Evolutionary conservation across 805 yeast species (phyloP), one percentile per base, ranked within the genome.

Genomic region (Trichomonascus vanleenenianus): DNA sequence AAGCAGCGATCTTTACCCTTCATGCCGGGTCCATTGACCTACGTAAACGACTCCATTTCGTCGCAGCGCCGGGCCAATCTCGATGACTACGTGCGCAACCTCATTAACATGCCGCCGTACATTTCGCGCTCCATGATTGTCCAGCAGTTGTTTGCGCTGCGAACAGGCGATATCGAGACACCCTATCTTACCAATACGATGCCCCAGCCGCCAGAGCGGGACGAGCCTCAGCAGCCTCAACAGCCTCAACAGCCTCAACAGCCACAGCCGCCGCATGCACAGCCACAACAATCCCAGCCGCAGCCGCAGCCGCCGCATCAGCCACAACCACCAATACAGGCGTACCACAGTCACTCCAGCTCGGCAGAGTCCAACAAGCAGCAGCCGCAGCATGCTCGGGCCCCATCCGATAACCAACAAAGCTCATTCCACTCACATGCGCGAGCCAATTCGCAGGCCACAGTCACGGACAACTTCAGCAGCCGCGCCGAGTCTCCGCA

Each of bases 11-110:
- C 84, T 27, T 72, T 93, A 47, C 98, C 98, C 6, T 87, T 82
- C 53, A 89, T 93, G 58, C 97, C 98, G 0, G 98, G 97, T 1
- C 99, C 98, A 2, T 73, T 91, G 40, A 83, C 94, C 33, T 85
- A 83, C 57, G 95, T 93, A 45, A 87, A 87, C 50, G 97, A 91
- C 65, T 66, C 78, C 12, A 76, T 78, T 33, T 74, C 83, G 1
- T 64, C 70, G 41, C 77, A 75, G 55, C 67, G 84, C 46, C 69
- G 74, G 41, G 73, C 69, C 1, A 79, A 75, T 55, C 61, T 79
- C 46, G 77, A 79, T 56, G 71, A 72, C 25, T 80, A 79, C 52
- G 76, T 80, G 11, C 67, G 70, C 34, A 76, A 75, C 34, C 64
- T 91, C 50, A 73, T 86, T 30, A 71, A 75, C 36, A 71, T 91